Evolutionary conservation across 2,329 filamentous ascomycete species (phyloP).

Genomic region (Paraphoma sp.): DNA sequence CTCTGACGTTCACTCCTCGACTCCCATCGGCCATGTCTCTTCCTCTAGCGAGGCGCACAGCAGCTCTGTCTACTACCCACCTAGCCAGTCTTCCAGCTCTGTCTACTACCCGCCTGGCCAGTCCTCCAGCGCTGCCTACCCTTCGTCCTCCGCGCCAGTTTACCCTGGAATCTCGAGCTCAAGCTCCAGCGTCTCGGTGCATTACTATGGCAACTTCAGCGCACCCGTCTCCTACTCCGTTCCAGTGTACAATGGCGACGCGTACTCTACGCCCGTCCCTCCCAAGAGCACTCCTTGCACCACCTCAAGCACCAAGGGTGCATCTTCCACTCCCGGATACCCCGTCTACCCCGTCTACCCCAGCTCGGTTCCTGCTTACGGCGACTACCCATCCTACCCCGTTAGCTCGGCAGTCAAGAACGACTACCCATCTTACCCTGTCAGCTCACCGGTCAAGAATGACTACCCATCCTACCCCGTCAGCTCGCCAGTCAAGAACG

Average conservation of each 20-base stretch:
- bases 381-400: slow-evolving; percentile 3
- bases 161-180: background rate
- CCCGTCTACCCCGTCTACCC: slow-evolving; percentile 7
- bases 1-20: background rate
- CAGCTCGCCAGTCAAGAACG: slow-evolving; percentile 8
- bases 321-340: slow-evolving; percentile 1
- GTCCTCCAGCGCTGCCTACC: background rate
- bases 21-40: background rate
- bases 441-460: slow-evolving; percentile 6
- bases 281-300: slow-evolving; percentile 12
- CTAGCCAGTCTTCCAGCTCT: background rate
- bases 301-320: slow-evolving; percentile 1
- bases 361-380: slow-evolving; percentile 5
- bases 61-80: background rate
- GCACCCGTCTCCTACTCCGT: slow-evolving; percentile 4
- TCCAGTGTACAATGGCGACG: slow-evolving; percentile 1
- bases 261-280: background rate
- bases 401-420: slow-evolving; percentile 6
- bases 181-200: background rate
- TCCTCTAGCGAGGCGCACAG: background rate
- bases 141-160: slow-evolving; percentile 4
- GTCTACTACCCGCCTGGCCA: background rate
- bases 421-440: slow-evolving; percentile 16
- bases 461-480: slow-evolving; percentile 4
- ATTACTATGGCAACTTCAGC: slow-evolving; percentile 6